phyloP scores from a whole-genome alignment of 176 grass and related monocot species.

The Hordeum marinum region DNA sequence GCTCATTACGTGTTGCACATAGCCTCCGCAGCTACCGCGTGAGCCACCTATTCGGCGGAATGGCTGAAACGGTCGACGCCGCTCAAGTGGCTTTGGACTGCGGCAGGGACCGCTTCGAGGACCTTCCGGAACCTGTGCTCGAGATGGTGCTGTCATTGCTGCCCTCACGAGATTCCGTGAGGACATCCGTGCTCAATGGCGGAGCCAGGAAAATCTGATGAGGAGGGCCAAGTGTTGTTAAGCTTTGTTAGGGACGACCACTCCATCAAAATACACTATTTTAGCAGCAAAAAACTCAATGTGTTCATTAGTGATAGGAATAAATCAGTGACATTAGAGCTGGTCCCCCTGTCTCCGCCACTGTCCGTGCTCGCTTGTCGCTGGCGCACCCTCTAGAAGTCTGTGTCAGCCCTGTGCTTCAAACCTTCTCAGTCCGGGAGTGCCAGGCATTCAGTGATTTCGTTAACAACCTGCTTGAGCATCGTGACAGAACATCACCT shows the following conservation, averaged over 20 bases:
- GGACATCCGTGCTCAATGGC: too few relatives aligned
- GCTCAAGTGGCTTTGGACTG: too few relatives aligned
- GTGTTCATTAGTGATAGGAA: too few relatives aligned
- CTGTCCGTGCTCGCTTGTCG: too few relatives aligned
- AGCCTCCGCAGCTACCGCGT: neutral
- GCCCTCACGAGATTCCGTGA: neutral
- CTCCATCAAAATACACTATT: too few relatives aligned
- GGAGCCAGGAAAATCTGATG: too few relatives aligned
- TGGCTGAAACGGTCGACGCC: neutral
- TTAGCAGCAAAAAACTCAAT: too few relatives aligned
- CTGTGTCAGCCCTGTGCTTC: neutral
- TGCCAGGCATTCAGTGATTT: neutral
- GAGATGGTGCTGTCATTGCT: neutral
- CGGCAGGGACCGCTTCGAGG: neutral
- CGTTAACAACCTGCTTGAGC: neutral
- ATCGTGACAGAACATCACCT: neutral
- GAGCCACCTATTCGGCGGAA: neutral
- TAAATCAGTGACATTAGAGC: too few relatives aligned
- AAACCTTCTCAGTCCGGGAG: neutral
- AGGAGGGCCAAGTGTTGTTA: too few relatives aligned
- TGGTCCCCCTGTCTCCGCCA: too few relatives aligned
- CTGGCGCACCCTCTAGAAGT: neutral
- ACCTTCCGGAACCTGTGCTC: neutral
- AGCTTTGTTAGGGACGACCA: too few relatives aligned
- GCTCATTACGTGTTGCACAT: neutral